Base-by-base conservation (phyloP, 352 stramenopile species). In the Peronospora farinosa region DNA sequence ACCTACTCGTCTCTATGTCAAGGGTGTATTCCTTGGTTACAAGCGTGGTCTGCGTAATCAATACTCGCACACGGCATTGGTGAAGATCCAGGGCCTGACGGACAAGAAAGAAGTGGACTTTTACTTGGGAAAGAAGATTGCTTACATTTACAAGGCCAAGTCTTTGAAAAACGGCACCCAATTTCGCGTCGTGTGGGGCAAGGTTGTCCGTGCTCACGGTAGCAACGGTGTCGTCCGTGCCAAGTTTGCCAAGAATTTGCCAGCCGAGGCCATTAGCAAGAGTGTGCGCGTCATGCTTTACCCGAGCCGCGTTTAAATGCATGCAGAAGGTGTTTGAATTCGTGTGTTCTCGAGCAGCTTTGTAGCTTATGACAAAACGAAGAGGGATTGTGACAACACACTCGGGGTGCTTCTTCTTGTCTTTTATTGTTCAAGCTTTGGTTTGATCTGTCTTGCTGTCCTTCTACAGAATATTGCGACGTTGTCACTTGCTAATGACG, bases 141-240 rank as follows among this genome's bases (percentile, higher is more conserved):
- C 96, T 35, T 99, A 99, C 88, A 98, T 99, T 70, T 99, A 98
- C 90, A 99, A 99, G 91, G 85, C 73, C 74, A 92, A 93, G 76
- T 78, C 74, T 51, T 65, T 92, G 52, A 96, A 94, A 93, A 97
- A 97, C 70, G 92, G 88, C 75, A 92, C 89, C 51, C 98, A 98
- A 78, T 99, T 98, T 86, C 90, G 96, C 65, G 95, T 98, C 54
- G 97, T 98, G 61, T 99, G 97, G 96, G 97, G 97, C 69, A 98
- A 98, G 75, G 95, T 99, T 39, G 95, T 75, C 65, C 88, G 96
- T 50, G 77, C 90, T 45, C 97, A 99, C 75, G 97, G 97, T 72
- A 97, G 88, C 76, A 99, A 98, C 76, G 97, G 97, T 54, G 88
- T 98, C 47, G 96, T 99, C 35, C 92, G 95, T 54, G 97, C 95